Evolutionary conservation across 2,329 filamentous ascomycete genomes (phyloP), one percentile per base, ranked within the genome.

Genomic region (Penicillium italicum): DNA sequence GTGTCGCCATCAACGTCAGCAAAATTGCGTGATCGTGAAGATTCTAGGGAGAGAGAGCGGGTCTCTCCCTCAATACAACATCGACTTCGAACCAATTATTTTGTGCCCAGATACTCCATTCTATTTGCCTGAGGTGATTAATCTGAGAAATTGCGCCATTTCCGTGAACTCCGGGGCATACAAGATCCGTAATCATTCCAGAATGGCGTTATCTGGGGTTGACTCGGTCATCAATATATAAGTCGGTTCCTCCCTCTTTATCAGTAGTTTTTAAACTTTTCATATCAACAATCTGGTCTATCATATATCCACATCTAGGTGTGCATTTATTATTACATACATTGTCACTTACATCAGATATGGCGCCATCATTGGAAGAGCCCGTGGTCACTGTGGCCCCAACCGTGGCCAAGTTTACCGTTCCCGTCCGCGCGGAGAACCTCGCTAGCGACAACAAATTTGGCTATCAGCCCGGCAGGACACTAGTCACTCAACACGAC

Each of bases 381-480:
- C 64, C 64, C 16, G 47, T 66, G 30, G 44, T 58, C 4, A 37
- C 45, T 2, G 44, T 30, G 12, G 12, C 59, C 24, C 52, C 62
- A 18, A 24, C 53, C 8, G 30, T 52, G 34, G 57, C 28, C 14
- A 50, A 50, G 38, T 55, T 53, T 16, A 40, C 66, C 16, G 51
- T 61, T 14, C 47, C 47, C 3, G 42, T 68, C 26, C 51, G 57
- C 11, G 63, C 62, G 44, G 67, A 68, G 50, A 59, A 47, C 16
- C 31, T 56, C 20, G 41, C 51, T 10, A 41, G 49, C 2, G 59
- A 64, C 48, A 71, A 72, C 58, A 70, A 70, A 45, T 66, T 77
- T 49, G 69, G 69, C 34, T 81, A 81, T 58, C 67, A 75, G 9
- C 81, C 81, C 8, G 81, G 81, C 38, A 75, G 77, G 11, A 79